Percentiles rank a stretch among this genome's conserved stretches.
Evolutionary conservation across 805 yeast species (phyloP).

Genomic region (Candida rishiriensis): DNA sequence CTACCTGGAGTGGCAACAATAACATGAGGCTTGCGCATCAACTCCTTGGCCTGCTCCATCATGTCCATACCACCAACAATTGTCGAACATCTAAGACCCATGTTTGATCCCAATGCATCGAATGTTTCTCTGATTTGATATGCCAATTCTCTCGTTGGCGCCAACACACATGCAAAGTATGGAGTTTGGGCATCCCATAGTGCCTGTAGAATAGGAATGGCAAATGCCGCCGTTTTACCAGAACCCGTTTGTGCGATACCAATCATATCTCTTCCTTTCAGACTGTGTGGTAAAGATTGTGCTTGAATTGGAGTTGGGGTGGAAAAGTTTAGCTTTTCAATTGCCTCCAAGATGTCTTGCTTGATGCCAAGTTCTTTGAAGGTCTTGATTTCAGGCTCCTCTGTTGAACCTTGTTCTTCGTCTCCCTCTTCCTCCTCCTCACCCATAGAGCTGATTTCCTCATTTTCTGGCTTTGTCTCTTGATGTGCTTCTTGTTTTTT

Average conservation of each 20-base stretch:
- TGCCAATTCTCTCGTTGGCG: constrained; percentile 83
- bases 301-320: constrained; percentile 93
- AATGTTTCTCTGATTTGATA: constrained; percentile 90
- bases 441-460: constrained; percentile 1
- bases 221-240: constrained; percentile 98
- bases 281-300: constrained; percentile 85
- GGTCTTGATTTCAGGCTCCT: constrained; percentile 14
- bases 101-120: constrained; percentile 83
- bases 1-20: constrained; percentile 92
- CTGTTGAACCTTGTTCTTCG: constrained; percentile 6
- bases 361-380: constrained; percentile 61
- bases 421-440: constrained; percentile 10
- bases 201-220: constrained; percentile 88
- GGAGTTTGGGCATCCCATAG: constrained; percentile 88
- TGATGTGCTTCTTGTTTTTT: constrained; percentile 17
- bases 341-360: constrained; percentile 76
- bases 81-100: constrained; percentile 89
- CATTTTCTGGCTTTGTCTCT: constrained; percentile 3
- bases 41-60: constrained; percentile 95
- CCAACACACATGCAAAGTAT: constrained; percentile 81
- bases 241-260: constrained; percentile 98
- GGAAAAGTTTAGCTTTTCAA: constrained; percentile 65
- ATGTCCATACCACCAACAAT: constrained; percentile 97
- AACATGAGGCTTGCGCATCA: constrained; percentile 90
- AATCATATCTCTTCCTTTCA: constrained; percentile 86